These are phyloP conservation scores for Penicillium flavigenum DNA, from an alignment of 495 filamentous ascomycete genomes.

Conservation along the genomic window DNA sequence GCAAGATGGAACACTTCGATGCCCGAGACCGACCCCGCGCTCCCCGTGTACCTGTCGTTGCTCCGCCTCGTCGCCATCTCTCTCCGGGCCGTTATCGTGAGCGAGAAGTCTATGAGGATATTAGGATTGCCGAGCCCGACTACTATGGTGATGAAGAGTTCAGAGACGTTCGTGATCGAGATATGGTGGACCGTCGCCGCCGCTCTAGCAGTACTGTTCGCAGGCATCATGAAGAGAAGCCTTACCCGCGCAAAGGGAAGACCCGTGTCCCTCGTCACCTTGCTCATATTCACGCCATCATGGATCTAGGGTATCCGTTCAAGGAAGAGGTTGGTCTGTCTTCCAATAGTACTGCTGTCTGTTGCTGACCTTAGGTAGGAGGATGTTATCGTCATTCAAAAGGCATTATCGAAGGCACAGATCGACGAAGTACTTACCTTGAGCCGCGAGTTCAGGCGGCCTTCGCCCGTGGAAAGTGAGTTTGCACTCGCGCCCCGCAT, in stretches of 20 bases:
- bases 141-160: conserved; percentile 68
- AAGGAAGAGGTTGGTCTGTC: conserved; percentile 67
- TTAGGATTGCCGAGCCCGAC: conserved; percentile 65
- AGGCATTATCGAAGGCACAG: conserved; percentile 80
- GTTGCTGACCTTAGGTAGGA: conserved; percentile 48
- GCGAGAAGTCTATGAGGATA: conserved; percentile 60
- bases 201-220: conserved; percentile 46
- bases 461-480: conserved; percentile 33
- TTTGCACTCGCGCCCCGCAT: conserved; percentile 10
- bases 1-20: conserved; percentile 55
- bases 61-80: conserved; percentile 34
- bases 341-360: not conserved
- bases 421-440: conserved; percentile 84
- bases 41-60: conserved; percentile 21
- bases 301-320: conserved; percentile 82
- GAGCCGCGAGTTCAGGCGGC: conserved; percentile 62
- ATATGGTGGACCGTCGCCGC: conserved; percentile 39
- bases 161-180: conserved; percentile 56
- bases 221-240: conserved; percentile 46
- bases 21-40: conserved; percentile 39
- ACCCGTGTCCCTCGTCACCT: conserved; percentile 78
- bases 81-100: conserved; percentile 49
- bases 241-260: conserved; percentile 80
- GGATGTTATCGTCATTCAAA: conserved; percentile 71
- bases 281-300: conserved; percentile 72